phyloP scores from a whole-genome alignment of 78 protist genomes.

The Polysphondylium violaceum region DNA sequence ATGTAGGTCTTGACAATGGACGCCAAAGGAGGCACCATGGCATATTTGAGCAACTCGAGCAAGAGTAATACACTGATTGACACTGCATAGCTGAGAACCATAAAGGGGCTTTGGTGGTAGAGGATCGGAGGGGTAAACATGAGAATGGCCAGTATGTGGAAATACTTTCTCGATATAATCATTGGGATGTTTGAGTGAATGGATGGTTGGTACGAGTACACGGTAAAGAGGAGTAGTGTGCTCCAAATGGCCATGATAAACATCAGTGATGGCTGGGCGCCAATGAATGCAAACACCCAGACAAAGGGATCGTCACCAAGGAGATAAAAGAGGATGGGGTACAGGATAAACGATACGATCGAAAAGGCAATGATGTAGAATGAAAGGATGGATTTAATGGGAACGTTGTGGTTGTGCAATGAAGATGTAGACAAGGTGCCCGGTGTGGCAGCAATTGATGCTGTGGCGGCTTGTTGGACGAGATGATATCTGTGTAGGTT shows the following conservation, averaged over 20 bases:
- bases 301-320: constrained; percentile 31
- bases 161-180: constrained; percentile 77
- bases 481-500: no score
- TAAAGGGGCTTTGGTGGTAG: neutral
- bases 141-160: constrained; percentile 83
- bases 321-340: constrained; percentile 4
- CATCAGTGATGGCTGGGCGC: neutral
- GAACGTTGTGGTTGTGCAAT: no score
- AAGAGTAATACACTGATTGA: constrained; percentile 62
- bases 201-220: constrained; percentile 11
- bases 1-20: neutral
- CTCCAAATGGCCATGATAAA: constrained; percentile 15
- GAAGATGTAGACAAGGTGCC: no score
- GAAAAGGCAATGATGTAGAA: no score
- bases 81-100: constrained; percentile 58
- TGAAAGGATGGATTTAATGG: no score
- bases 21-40: constrained; percentile 50
- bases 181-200: constrained; percentile 14
- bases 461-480: no score
- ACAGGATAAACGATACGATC: neutral
- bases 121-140: constrained; percentile 81
- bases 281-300: constrained; percentile 36
- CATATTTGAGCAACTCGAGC: constrained; percentile 59
- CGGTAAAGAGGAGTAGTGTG: neutral
- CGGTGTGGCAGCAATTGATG: no score